Base-by-base conservation (phyloP, 257 asterid genomes). In the Lavandula angustifolia region DNA sequence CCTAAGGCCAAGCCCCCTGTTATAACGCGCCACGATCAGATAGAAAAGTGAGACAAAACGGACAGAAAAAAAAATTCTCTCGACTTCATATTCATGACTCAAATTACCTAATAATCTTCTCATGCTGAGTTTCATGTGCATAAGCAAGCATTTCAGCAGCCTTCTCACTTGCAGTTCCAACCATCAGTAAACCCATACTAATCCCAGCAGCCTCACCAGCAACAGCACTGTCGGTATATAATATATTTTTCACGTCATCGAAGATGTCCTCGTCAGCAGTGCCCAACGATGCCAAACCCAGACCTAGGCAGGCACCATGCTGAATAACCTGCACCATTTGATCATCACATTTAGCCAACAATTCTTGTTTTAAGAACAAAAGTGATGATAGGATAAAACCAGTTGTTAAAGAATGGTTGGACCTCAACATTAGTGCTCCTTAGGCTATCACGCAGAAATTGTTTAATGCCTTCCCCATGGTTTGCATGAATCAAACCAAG, bases 151-250 rank as follows among this genome's bases (percentile, higher is more conserved):
- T 90, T 79, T 94, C 99, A 37, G 67, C 79, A 51, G 96, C 96
- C 81, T 85, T 94, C 73, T 88, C 97, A 63, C 91, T 87, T 22
- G 95, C 99, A 14, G 95, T 94, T 71, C 99, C 99, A 79, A 88
- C 99, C 99, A 90, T 86, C 62, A 94, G 75, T 62, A 94, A 74
- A 54, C 99, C 99, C 99, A 94, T 86, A 73, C 98, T 84, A 46
- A 94, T 87, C 16, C 99, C 99, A 62, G 99, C 98, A 73, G 98
- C 99, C 80, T 94, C 99, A 55, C 99, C 96, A 42, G 96, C 95
- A 72, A 94, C 97, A 31, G 99, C 99, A 84, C 95, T 87, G 83
- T 90, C 99, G 14, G 92, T 78, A 71, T 90, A 94, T 12, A 94
- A 84, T 38, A 87, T 98, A 37, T 65, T 84, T 77, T 90, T 94